Evolutionary conservation across 306 rosid species (phyloP).

Genomic region (Pterocarpus santalinus): DNA sequence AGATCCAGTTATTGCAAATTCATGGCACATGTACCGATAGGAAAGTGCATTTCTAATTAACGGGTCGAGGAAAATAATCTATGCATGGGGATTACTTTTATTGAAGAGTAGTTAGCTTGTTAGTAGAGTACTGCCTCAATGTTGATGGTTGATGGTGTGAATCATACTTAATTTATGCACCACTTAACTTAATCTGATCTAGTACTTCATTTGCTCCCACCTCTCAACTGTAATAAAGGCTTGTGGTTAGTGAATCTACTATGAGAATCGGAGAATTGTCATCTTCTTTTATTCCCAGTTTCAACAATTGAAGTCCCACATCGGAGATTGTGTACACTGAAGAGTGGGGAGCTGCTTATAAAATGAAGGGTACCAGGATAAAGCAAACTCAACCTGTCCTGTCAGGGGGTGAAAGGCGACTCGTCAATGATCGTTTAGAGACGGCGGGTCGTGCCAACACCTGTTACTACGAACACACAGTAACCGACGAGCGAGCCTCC

Average conservation of each 20-base stretch:
- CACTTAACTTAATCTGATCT: no score
- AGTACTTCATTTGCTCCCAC: no score
- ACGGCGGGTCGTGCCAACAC: conserved; percentile 85
- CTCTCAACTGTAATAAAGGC: no score
- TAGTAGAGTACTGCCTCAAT: no score
- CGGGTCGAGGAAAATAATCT: neutral
- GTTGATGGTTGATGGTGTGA: no score
- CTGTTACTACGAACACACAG: conserved; percentile 58
- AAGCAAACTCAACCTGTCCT: neutral
- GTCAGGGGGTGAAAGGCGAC: conserved; percentile 86
- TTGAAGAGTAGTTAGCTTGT: no score
- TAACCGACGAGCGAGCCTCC: conserved; percentile 39
- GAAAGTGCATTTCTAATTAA: neutral
- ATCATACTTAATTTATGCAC: no score
- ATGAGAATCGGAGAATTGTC: neutral
- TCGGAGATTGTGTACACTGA: neutral
- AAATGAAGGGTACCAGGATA: rapidly evolving
- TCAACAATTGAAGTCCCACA: conserved; percentile 49
- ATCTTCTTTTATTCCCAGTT: neutral
- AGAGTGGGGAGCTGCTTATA: conserved; percentile 2
- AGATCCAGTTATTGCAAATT: neutral
- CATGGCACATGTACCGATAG: neutral
- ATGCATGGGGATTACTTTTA: no score
- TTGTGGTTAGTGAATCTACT: no score
- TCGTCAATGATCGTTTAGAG: conserved; percentile 74